phyloP scores from a whole-genome alignment of 345 rosid genomes.

The Corchorus olitorius region DNA sequence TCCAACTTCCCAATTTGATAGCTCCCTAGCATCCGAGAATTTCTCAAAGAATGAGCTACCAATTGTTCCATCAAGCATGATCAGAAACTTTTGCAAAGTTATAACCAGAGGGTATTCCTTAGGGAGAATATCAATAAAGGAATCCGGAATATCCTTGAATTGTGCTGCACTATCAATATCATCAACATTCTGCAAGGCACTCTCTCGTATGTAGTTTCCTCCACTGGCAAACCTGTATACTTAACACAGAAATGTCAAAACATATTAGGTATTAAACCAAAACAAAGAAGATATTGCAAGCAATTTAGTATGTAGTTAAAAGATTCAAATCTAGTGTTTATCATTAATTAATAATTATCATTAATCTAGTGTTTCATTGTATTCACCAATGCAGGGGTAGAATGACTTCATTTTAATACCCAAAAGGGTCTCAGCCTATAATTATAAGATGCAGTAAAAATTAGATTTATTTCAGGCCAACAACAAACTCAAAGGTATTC shows the following conservation, averaged over 20 bases:
- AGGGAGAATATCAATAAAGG: constrained; percentile 37
- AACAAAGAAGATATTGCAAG: neutral
- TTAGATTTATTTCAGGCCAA: neutral
- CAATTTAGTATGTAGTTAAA: neutral
- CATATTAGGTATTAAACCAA: too few species aligned
- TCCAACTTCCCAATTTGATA: constrained; percentile 21
- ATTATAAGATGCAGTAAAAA: neutral
- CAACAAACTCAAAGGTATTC: neutral
- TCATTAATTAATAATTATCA: too few species aligned
- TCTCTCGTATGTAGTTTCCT: constrained; percentile 25
- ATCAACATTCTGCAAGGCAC: constrained; percentile 27
- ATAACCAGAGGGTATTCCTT: constrained; percentile 49
- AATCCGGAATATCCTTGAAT: constrained; percentile 47
- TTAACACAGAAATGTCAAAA: too few species aligned
- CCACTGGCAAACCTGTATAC: constrained; percentile 39
- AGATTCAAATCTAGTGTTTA: too few species aligned
- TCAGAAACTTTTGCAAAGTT: constrained; percentile 53
- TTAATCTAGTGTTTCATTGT: too few species aligned
- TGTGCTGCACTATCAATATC: constrained; percentile 33
- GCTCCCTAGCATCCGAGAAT: constrained; percentile 40
- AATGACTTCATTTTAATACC: neutral
- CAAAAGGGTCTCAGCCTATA: neutral
- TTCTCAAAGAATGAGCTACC: constrained; percentile 52
- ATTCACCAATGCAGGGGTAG: neutral
- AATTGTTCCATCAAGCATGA: constrained; percentile 60